These are phyloP conservation scores for Aegle marmelos DNA, from an alignment of 345 rosid genomes.

Conservation along the genomic window DNA sequence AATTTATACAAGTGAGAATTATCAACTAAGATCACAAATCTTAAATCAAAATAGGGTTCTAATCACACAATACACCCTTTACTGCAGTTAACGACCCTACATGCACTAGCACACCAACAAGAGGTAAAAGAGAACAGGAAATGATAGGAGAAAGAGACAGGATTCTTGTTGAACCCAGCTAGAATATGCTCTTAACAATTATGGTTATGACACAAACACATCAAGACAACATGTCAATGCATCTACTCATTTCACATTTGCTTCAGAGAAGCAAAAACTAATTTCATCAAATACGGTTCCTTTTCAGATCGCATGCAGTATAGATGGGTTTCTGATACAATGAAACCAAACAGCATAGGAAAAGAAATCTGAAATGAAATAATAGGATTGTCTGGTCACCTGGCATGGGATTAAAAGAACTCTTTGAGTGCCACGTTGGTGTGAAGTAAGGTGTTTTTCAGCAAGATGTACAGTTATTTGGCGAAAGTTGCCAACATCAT, in stretches of 20 bases:
- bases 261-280: neutral
- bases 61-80: neutral
- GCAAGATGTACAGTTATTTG: conserved; percentile 77
- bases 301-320: neutral
- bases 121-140: neutral
- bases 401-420: conserved; percentile 96
- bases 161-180: neutral
- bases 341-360: neutral
- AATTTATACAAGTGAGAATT: neutral
- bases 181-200: neutral
- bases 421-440: conserved; percentile 72
- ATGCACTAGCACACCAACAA: neutral
- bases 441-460: conserved; percentile 70
- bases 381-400: conserved; percentile 37
- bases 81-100: neutral
- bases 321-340: neutral
- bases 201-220: neutral
- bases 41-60: neutral
- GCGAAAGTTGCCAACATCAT: conserved; percentile 86
- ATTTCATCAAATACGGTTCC: neutral
- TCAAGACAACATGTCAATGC: neutral
- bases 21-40: neutral
- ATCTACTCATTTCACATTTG: neutral
- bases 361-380: neutral
- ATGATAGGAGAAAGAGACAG: too few species aligned